Percentiles rank a stretch among this genome's conserved stretches.
phyloP scores from a whole-genome alignment of 2,329 filamentous ascomycete genomes.

The Hysterium pulicare region DNA sequence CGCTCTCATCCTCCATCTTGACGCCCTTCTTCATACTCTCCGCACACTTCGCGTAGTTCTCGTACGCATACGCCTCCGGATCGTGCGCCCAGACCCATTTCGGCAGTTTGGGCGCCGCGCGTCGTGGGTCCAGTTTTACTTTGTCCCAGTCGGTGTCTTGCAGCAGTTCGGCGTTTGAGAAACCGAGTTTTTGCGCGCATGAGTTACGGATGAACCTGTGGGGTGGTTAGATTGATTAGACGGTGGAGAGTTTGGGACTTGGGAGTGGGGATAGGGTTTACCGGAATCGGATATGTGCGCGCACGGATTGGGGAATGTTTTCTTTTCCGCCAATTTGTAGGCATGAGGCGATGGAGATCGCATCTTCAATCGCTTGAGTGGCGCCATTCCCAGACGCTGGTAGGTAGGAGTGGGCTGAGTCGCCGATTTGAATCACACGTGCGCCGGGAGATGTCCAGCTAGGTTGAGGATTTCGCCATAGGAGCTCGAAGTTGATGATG shows the following conservation, averaged over 20 bases:
- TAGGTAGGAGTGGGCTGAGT: conserved; percentile 45
- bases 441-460: conserved; percentile 43
- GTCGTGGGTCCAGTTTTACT: conserved; percentile 44
- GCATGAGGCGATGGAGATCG: conserved; percentile 45
- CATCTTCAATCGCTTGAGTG: conserved; percentile 48
- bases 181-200: conserved; percentile 41
- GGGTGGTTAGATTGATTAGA: conserved; percentile 2
- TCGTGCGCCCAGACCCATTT: conserved; percentile 48
- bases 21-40: conserved; percentile 41
- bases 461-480: conserved; percentile 47
- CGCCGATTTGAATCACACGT: conserved; percentile 45
- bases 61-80: conserved; percentile 44
- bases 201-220: conserved; percentile 36
- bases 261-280: conserved; percentile 14
- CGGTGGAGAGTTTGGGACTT: background rate
- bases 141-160: conserved; percentile 50
- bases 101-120: conserved; percentile 44
- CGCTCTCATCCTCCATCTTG: conserved; percentile 41
- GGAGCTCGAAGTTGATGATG: conserved; percentile 49
- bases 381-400: conserved; percentile 46
- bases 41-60: conserved; percentile 42
- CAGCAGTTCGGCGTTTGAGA: conserved; percentile 42
- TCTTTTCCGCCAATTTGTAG: conserved; percentile 44
- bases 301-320: conserved; percentile 37
- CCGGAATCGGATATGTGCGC: conserved; percentile 42